Percentiles rank a stretch among this genome's conserved stretches.
These are phyloP conservation scores for Auriscalpium microsporum DNA, from an alignment of 768 basidiomycete genomes.

Conservation along the genomic window DNA sequence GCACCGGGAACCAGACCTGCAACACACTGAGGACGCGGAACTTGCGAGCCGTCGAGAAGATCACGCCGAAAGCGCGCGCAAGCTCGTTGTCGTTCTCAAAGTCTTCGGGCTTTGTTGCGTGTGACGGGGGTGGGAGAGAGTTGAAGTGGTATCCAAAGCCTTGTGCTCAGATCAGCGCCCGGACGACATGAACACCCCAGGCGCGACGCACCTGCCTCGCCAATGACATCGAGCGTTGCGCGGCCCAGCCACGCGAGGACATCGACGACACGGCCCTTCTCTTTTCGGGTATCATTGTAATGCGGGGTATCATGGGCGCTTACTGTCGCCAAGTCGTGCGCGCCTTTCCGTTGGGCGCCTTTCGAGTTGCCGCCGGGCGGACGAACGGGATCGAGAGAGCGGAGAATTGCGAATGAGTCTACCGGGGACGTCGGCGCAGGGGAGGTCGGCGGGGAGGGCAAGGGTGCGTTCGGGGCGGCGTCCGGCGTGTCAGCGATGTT, in stretches of 20 bases:
- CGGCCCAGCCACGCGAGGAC: conserved; percentile 57
- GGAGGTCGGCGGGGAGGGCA: neutral
- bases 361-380: neutral
- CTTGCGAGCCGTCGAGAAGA: conserved; percentile 44
- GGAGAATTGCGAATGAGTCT: conserved; percentile 3
- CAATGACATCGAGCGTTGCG: conserved; percentile 71
- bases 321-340: neutral
- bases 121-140: conserved; percentile 31
- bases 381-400: conserved; percentile 8
- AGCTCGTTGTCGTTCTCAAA: conserved; percentile 39
- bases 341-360: neutral
- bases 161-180: conserved; percentile 10
- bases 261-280: conserved; percentile 34
- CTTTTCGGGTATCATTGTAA: neutral
- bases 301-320: neutral
- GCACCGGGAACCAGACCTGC: conserved; percentile 48
- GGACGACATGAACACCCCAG: neutral
- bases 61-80: conserved; percentile 43
- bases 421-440: neutral
- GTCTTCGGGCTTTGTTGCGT: conserved; percentile 24
- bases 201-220: conserved; percentile 44
- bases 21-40: conserved; percentile 46
- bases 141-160: conserved; percentile 53
- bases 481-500: conserved; percentile 15
- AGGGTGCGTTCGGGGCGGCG: conserved; percentile 2